A percentile compares a stretch with the other conserved stretches of the same genome.
Conservation (phyloP, 805 yeast species). For the Wickerhamiella sergipiensis region DNA sequence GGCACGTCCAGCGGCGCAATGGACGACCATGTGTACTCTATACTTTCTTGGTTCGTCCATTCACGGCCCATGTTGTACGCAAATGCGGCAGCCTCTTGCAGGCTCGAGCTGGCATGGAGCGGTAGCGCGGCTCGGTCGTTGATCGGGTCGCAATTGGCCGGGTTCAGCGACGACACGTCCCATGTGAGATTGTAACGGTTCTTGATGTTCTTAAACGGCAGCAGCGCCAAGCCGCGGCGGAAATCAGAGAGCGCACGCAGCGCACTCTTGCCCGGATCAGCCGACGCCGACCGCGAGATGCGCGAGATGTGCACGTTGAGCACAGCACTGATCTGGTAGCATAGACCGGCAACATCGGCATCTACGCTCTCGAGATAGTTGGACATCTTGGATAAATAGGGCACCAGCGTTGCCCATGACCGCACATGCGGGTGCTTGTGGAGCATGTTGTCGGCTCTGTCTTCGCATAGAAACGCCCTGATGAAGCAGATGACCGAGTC, state of each 20-base stretch:
- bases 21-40: constrained; percentile 22
- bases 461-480: constrained; percentile 29
- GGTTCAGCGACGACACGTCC: constrained; percentile 12
- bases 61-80: constrained; percentile 24
- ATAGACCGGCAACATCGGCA: constrained; percentile 20
- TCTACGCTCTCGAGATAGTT: constrained; percentile 15
- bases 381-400: constrained; percentile 22
- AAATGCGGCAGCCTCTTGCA: constrained; percentile 30
- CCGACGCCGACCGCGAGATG: constrained; percentile 1
- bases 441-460: constrained; percentile 21
- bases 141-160: constrained; percentile 21
- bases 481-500: constrained; percentile 30
- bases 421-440: constrained; percentile 19
- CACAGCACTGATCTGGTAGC: constrained; percentile 23
- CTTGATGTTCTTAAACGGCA: constrained; percentile 14
- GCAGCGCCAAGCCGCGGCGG: constrained; percentile 16
- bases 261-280: constrained; percentile 4
- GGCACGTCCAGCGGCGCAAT: neutral
- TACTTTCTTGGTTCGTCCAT: constrained; percentile 24
- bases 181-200: constrained; percentile 16
- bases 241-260: constrained; percentile 18
- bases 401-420: constrained; percentile 27
- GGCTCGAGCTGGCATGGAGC: constrained; percentile 24
- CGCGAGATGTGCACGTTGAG: constrained; percentile 18
- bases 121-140: constrained; percentile 26